A percentile compares a stretch with the other conserved stretches of the same genome.
Evolutionary conservation across 768 basidiomycete genomes (phyloP).

Genomic region (Podaxis carcinomalis): DNA sequence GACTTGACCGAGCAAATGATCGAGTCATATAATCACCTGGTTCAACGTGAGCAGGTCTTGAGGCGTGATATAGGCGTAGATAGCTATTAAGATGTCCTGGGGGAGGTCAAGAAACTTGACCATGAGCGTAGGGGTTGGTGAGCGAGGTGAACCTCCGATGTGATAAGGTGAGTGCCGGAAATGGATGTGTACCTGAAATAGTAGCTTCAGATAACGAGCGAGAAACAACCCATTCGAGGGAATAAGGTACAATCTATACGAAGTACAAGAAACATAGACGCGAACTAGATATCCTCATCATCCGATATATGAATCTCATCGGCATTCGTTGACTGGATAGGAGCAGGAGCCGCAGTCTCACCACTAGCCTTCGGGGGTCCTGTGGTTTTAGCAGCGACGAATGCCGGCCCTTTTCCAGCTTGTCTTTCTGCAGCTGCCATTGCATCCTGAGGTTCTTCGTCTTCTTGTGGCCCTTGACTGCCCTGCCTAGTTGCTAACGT

Average conservation of each 20-base stretch:
- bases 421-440: slow-evolving; percentile 86
- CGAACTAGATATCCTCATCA: slow-evolving; percentile 60
- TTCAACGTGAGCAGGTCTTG: slow-evolving; percentile 41
- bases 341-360: slow-evolving; percentile 23
- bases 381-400: slow-evolving; percentile 72
- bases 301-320: slow-evolving; percentile 91
- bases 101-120: slow-evolving; percentile 4
- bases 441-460: slow-evolving; percentile 56
- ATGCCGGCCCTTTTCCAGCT: slow-evolving; percentile 59
- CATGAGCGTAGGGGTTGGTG: neutral
- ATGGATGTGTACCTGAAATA: neutral
- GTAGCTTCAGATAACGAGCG: neutral
- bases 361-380: slow-evolving; percentile 32
- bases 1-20: neutral
- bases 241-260: neutral
- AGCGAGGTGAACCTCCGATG: neutral
- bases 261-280: slow-evolving; percentile 14
- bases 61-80: slow-evolving; percentile 16
- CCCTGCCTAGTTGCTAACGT: slow-evolving; percentile 69
- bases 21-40: slow-evolving; percentile 32
- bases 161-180: neutral
- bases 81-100: slow-evolving; percentile 7
- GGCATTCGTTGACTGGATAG: slow-evolving; percentile 43
- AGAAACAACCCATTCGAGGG: no score
- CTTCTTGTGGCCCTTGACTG: slow-evolving; percentile 29